A percentile compares a stretch with the other conserved stretches of the same genome.
phyloP scores from a whole-genome alignment of 352 stramenopile species.

The Phytophthora multivora region DNA sequence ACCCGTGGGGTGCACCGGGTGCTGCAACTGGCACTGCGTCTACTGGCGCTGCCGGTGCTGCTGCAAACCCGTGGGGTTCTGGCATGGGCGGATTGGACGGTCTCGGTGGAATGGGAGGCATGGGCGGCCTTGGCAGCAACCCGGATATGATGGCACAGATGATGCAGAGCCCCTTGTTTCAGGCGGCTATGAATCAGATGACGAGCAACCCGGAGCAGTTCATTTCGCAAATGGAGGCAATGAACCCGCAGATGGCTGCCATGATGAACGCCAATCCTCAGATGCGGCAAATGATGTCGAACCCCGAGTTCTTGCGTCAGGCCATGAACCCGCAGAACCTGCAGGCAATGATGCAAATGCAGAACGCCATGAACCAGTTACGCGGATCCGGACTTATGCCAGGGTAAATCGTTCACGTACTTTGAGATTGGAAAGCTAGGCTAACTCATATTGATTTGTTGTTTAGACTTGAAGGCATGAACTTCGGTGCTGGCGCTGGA shows the following conservation, averaged over 20 bases:
- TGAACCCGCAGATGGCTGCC: constrained; percentile 90
- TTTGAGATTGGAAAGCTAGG: background rate
- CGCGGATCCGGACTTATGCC: constrained; percentile 68
- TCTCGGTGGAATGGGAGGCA: constrained; percentile 33
- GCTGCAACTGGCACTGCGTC: constrained; percentile 17
- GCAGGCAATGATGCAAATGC: constrained; percentile 92
- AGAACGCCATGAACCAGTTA: constrained; percentile 87
- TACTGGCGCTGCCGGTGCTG: constrained; percentile 22
- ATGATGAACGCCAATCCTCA: constrained; percentile 90
- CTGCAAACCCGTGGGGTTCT: constrained; percentile 76
- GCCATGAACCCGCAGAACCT: constrained; percentile 92
- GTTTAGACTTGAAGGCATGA: constrained; percentile 58
- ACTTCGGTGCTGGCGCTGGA: constrained; percentile 29
- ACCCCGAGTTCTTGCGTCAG: constrained; percentile 83
- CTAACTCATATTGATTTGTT: constrained; percentile 1
- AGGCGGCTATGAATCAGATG: constrained; percentile 82
- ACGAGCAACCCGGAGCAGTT: constrained; percentile 82
- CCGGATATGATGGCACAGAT: constrained; percentile 83
- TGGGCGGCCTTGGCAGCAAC: constrained; percentile 45
- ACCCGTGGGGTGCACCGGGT: constrained; percentile 62
- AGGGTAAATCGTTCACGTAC: constrained; percentile 46
- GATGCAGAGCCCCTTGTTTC: constrained; percentile 89
- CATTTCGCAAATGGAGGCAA: constrained; percentile 83
- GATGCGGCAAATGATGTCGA: constrained; percentile 90
- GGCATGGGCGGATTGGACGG: constrained; percentile 30